Conservation (phyloP, 768 basidiomycete species). For the Tylopilus cervinicoccineus region DNA sequence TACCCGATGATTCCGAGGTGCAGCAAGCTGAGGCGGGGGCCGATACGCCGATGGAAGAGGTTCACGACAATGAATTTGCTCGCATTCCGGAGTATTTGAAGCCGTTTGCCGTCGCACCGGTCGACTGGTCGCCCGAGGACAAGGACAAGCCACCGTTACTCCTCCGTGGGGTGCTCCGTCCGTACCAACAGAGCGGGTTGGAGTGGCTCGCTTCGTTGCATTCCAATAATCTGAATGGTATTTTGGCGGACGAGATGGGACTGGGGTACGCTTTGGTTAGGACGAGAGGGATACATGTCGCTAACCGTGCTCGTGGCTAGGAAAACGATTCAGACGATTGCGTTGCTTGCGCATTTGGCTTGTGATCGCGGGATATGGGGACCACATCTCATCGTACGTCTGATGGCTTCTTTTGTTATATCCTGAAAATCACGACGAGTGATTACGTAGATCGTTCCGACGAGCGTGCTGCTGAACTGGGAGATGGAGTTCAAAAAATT, state of each 20-base stretch:
- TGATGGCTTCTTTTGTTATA: background rate
- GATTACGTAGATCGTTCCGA: conserved; percentile 66
- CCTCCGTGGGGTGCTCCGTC: conserved; percentile 82
- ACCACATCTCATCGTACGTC: conserved; percentile 77
- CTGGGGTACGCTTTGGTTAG: conserved; percentile 59
- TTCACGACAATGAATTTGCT: conserved; percentile 33
- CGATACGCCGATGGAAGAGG: conserved; percentile 35
- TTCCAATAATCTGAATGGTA: conserved; percentile 74
- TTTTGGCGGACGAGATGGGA: conserved; percentile 93
- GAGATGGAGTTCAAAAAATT: conserved; percentile 98
- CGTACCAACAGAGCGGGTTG: conserved; percentile 89
- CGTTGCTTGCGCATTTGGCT: conserved; percentile 88
- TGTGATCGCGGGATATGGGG: conserved; percentile 91
- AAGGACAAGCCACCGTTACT: conserved; percentile 66
- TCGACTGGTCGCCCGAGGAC: conserved; percentile 59
- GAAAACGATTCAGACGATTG: conserved; percentile 95
- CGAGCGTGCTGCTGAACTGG: conserved; percentile 94
- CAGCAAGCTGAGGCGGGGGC: conserved; percentile 5
- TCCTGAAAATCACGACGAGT: background rate
- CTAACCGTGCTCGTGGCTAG: conserved; percentile 36
- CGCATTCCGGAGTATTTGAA: conserved; percentile 53
- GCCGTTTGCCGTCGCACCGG: conserved; percentile 66
- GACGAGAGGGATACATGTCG: background rate
- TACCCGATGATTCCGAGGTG: background rate
- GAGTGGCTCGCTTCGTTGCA: conserved; percentile 94